Evolutionary conservation across 768 basidiomycete species (phyloP).

Genomic region (Pulveroboletus sp.): DNA sequence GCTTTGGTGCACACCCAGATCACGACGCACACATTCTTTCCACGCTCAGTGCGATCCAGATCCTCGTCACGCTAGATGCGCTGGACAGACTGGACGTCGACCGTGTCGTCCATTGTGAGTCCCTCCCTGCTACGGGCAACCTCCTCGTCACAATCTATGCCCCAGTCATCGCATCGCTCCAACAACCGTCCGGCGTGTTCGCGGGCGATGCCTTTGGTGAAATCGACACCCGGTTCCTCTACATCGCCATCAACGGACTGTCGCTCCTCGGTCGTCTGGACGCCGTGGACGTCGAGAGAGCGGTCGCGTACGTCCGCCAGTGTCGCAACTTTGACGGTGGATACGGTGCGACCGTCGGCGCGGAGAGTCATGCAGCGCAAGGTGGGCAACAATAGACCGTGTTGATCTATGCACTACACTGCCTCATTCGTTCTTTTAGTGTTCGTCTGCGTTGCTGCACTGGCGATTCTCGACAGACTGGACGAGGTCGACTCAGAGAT

Average conservation of each 20-base stretch:
- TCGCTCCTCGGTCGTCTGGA: constrained; percentile 76
- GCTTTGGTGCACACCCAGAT: constrained; percentile 85
- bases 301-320: constrained; percentile 63
- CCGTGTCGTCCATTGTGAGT: constrained; percentile 70
- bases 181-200: constrained; percentile 84
- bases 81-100: constrained; percentile 65
- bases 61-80: constrained; percentile 81
- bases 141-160: not conserved
- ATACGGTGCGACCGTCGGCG: constrained; percentile 78
- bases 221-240: constrained; percentile 85
- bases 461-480: constrained; percentile 82
- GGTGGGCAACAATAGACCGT: constrained; percentile 42
- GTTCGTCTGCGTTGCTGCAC: constrained; percentile 81
- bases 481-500: constrained; percentile 77
- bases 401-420: not conserved
- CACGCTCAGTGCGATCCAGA: constrained; percentile 90
- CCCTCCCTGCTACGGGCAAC: not conserved
- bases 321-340: constrained; percentile 97
- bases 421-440: constrained; percentile 42
- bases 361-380: constrained; percentile 90
- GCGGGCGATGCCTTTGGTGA: constrained; percentile 92
- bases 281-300: constrained; percentile 60
- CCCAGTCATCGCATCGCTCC: constrained; percentile 77
- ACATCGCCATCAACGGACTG: constrained; percentile 79
- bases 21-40: constrained; percentile 89